Conservation (phyloP, 768 basidiomycete species). For the Mycena chlorophos region DNA sequence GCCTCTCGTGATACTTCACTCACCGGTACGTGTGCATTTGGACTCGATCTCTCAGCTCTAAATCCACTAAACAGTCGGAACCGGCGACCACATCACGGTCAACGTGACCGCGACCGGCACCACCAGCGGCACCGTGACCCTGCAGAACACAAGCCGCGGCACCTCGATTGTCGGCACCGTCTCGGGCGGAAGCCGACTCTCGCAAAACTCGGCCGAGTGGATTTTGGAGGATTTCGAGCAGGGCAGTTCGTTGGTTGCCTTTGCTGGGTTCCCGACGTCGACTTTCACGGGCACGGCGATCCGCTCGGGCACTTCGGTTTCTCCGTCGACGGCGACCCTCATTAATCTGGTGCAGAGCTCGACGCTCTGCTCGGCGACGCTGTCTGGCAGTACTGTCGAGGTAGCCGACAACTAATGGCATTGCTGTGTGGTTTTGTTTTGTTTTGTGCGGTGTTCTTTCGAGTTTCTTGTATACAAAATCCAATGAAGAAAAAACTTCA, state of each 20-base stretch:
- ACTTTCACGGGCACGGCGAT: conserved; percentile 16
- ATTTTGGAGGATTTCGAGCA: conserved; percentile 18
- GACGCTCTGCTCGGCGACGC: conserved; percentile 19
- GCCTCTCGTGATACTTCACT: conserved; percentile 6
- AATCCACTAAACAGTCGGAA: conserved; percentile 8
- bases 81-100: conserved; percentile 18
- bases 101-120: conserved; percentile 14
- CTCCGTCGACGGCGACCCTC: conserved; percentile 12
- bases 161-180: conserved; percentile 18
- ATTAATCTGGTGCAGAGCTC: conserved; percentile 17
- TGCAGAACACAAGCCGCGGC: conserved; percentile 8
- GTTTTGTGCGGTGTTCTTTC: no score
- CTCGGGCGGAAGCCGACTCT: conserved; percentile 15
- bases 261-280: conserved; percentile 14
- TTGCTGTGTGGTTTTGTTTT: no score
- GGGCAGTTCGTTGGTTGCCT: conserved; percentile 12
- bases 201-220: conserved; percentile 17
- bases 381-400: conserved; percentile 15
- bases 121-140: conserved; percentile 15
- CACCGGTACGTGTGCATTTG: conserved; percentile 7
- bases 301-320: conserved; percentile 12
- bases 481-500: no score
- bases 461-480: no score
- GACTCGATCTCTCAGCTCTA: not conserved
- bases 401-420: conserved; percentile 9